Conservation (phyloP, 495 filamentous ascomycete species). For the Aspergillus avenaceus region DNA sequence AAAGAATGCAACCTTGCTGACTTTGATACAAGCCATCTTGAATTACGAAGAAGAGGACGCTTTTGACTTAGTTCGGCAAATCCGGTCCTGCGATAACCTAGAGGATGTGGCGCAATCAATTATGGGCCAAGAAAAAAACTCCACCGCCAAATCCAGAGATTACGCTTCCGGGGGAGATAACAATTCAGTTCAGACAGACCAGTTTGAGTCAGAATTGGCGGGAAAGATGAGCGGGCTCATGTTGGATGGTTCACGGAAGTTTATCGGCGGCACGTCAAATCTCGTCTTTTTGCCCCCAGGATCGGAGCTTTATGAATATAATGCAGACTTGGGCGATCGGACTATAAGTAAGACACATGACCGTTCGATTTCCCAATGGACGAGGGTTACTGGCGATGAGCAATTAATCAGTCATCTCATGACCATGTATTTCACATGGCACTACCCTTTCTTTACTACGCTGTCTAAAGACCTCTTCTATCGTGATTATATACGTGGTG, state of each 20-base stretch:
- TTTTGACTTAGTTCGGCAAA: slow-evolving; percentile 73
- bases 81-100: slow-evolving; percentile 86
- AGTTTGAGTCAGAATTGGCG: slow-evolving; percentile 82
- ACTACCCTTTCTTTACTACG: slow-evolving; percentile 94
- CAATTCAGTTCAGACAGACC: slow-evolving; percentile 30
- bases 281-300: slow-evolving; percentile 73
- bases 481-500: slow-evolving; percentile 72
- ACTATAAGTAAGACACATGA: slow-evolving; percentile 5
- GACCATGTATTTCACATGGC: slow-evolving; percentile 98
- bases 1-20: slow-evolving; percentile 82
- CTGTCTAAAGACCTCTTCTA: slow-evolving; percentile 88
- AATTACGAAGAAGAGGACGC: slow-evolving; percentile 83
- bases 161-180: slow-evolving; percentile 23
- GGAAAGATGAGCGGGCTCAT: slow-evolving; percentile 92
- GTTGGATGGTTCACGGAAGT: slow-evolving; percentile 86
- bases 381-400: slow-evolving; percentile 74
- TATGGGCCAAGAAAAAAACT: slow-evolving; percentile 49
- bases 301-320: slow-evolving; percentile 47
- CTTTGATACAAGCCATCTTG: slow-evolving; percentile 86
- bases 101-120: slow-evolving; percentile 86
- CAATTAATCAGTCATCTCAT: slow-evolving; percentile 81
- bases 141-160: slow-evolving; percentile 14
- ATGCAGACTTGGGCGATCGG: slow-evolving; percentile 18
- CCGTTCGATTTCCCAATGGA: slow-evolving; percentile 74
- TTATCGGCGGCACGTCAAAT: slow-evolving; percentile 93